These are phyloP conservation scores for Massarina eburnea DNA, from an alignment of 2,329 filamentous ascomycete species.

Conservation along the genomic window DNA sequence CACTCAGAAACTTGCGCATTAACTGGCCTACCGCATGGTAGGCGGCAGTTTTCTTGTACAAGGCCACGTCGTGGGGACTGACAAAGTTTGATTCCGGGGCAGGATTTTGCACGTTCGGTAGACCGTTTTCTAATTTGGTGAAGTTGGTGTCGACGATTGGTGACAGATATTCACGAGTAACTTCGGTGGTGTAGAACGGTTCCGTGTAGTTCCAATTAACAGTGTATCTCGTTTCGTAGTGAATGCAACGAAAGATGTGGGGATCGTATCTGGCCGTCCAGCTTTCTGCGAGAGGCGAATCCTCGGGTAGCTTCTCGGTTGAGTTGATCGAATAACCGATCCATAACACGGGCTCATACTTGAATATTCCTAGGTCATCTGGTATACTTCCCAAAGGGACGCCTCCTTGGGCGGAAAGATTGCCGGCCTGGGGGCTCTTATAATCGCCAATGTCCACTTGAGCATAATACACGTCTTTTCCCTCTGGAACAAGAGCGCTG, in stretches of 20 bases:
- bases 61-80: constrained; percentile 23
- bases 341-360: constrained; percentile 39
- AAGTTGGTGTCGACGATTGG: constrained; percentile 37
- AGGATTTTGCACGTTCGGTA: constrained; percentile 37
- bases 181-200: constrained; percentile 26
- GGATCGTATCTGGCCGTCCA: constrained; percentile 36
- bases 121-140: constrained; percentile 37
- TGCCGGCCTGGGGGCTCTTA: constrained; percentile 23
- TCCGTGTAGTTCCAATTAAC: constrained; percentile 35
- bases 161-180: constrained; percentile 22
- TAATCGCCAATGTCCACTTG: constrained; percentile 35
- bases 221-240: constrained; percentile 39
- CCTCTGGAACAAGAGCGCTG: constrained; percentile 29
- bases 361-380: constrained; percentile 33
- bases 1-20: constrained; percentile 34
- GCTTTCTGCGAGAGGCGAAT: constrained; percentile 22
- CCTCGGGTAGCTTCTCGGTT: constrained; percentile 15
- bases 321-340: constrained; percentile 37
- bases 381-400: constrained; percentile 24
- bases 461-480: constrained; percentile 30
- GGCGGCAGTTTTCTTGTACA: constrained; percentile 37
- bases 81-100: constrained; percentile 26
- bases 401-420: constrained; percentile 30
- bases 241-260: constrained; percentile 33
- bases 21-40: constrained; percentile 38